Percentiles rank a stretch among this genome's conserved stretches.
phyloP scores from a whole-genome alignment of 768 basidiomycete genomes.

The Lentinula lateritia region DNA sequence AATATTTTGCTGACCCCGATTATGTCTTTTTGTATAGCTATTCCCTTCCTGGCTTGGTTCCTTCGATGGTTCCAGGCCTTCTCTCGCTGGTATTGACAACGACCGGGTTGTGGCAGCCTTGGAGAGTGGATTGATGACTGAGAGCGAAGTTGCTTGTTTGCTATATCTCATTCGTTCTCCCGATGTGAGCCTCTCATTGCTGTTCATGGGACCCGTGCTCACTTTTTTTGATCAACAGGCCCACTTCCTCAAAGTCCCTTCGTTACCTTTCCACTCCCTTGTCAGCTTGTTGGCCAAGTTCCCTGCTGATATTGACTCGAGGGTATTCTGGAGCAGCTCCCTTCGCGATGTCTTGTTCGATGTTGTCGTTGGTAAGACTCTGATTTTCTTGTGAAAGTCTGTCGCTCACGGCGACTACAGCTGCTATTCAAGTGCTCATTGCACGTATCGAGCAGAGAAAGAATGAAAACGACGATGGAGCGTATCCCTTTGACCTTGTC shows the following conservation, averaged over 20 bases:
- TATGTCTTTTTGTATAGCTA: constrained; percentile 34
- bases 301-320: constrained; percentile 69
- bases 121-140: constrained; percentile 61
- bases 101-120: constrained; percentile 55
- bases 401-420: constrained; percentile 33
- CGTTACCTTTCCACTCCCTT: constrained; percentile 76
- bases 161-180: constrained; percentile 70
- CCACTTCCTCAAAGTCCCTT: constrained; percentile 83
- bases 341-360: constrained; percentile 59
- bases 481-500: constrained; percentile 37
- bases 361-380: constrained; percentile 34
- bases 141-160: constrained; percentile 60
- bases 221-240: constrained; percentile 38
- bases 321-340: constrained; percentile 64
- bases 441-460: constrained; percentile 32
- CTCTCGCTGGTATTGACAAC: constrained; percentile 56
- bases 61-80: constrained; percentile 66
- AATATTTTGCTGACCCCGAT: not conserved
- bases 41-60: constrained; percentile 79
- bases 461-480: constrained; percentile 32
- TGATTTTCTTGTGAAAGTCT: constrained; percentile 16
- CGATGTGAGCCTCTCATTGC: constrained; percentile 44
- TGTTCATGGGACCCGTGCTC: not conserved
- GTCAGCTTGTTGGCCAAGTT: constrained; percentile 74
- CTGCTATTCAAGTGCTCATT: constrained; percentile 56